Conservation (phyloP, 1,139 yeast species). For the Blastobotrys elegans region DNA sequence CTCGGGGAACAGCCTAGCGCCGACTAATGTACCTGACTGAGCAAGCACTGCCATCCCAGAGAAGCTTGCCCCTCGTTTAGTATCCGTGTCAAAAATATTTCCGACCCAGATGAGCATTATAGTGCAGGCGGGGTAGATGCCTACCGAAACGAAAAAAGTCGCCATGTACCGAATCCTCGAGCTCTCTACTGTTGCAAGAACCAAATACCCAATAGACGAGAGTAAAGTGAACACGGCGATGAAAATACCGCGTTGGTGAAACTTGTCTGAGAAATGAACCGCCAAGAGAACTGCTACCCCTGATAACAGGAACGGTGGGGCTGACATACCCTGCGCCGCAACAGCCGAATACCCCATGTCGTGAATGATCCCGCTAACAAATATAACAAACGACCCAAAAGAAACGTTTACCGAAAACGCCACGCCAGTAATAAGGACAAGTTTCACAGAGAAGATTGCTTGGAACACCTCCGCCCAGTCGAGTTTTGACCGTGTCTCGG, state of each 20-base stretch:
- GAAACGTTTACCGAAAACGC: conserved; percentile 30
- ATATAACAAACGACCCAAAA: conserved; percentile 28
- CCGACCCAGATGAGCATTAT: conserved; percentile 30
- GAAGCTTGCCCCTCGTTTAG: conserved; percentile 29
- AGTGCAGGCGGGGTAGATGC: conserved; percentile 31
- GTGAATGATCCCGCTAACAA: conserved; percentile 26
- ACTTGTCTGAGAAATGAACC: conserved; percentile 24
- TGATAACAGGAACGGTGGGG: conserved; percentile 28
- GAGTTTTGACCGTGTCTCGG: too few species aligned
- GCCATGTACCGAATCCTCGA: conserved; percentile 30
- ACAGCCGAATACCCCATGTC: conserved; percentile 28
- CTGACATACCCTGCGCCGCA: conserved; percentile 28
- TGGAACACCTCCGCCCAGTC: background rate
- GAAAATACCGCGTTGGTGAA: conserved; percentile 25
- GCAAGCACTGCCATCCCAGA: conserved; percentile 31
- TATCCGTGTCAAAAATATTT: conserved; percentile 32
- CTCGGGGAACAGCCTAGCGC: conserved; percentile 31
- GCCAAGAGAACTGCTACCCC: conserved; percentile 19
- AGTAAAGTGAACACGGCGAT: conserved; percentile 19
- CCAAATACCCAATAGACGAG: conserved; percentile 29
- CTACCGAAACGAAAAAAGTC: conserved; percentile 30
- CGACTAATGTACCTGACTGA: conserved; percentile 33
- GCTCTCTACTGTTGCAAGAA: conserved; percentile 25
- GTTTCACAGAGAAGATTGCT: background rate
- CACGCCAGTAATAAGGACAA: background rate